These are phyloP conservation scores for Piper betle DNA, from an alignment of 164 flowering plant genomes.

Conservation along the genomic window DNA sequence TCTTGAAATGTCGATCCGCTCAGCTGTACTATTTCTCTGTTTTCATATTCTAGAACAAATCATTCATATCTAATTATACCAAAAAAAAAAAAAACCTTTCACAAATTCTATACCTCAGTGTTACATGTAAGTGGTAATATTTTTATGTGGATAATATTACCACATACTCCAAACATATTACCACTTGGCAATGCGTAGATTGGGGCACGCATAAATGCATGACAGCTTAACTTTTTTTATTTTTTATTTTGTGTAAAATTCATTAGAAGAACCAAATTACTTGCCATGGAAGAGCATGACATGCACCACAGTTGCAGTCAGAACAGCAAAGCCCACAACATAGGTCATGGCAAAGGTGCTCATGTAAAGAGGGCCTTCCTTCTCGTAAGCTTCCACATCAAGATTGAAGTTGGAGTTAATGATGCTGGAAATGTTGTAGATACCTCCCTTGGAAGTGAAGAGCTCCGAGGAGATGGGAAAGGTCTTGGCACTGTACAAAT, in stretches of 20 bases:
- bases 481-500: conserved; percentile 55
- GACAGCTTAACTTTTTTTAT: too few relatives aligned
- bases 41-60: not conserved
- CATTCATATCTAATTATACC: too few relatives aligned
- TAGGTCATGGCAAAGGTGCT: conserved; percentile 63
- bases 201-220: too few relatives aligned
- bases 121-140: too few relatives aligned
- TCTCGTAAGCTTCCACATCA: conserved; percentile 36
- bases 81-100: too few relatives aligned
- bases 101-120: too few relatives aligned
- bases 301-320: conserved; percentile 57
- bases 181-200: too few relatives aligned
- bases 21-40: conserved; percentile 66
- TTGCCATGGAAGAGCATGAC: conserved; percentile 66
- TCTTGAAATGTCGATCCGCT: conserved; percentile 45
- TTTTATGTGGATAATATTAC: too few relatives aligned
- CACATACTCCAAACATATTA: too few relatives aligned
- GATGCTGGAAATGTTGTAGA: conserved; percentile 43
- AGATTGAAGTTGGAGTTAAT: conserved; percentile 45
- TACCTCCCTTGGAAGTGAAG: conserved; percentile 33
- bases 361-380: conserved; percentile 48
- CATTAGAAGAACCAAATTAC: conserved; percentile 13
- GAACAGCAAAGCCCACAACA: conserved; percentile 69
- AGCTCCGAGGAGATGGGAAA: conserved; percentile 57
- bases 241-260: too few relatives aligned